Evolutionary conservation across 306 rosid species (phyloP).

Genomic region (Vigna radiata): DNA sequence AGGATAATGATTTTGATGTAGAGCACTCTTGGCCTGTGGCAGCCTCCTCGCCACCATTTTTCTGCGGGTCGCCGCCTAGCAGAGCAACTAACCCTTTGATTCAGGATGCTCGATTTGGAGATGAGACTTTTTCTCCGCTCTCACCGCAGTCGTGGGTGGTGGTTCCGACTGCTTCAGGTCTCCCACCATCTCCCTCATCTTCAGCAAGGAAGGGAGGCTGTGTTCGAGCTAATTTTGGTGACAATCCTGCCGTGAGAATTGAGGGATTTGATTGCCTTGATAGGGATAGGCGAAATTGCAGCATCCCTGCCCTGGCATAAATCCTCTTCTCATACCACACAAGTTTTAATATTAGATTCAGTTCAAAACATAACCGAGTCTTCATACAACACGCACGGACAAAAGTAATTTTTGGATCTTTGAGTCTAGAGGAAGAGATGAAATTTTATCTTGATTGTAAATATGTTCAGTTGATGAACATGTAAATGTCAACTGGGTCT

Average conservation of each 20-base stretch:
- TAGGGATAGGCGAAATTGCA: conserved; percentile 82
- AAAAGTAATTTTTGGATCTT: conserved; percentile 55
- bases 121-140: conserved; percentile 59
- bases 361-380: conserved; percentile 36
- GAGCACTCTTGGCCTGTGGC: conserved; percentile 64
- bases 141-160: conserved; percentile 55
- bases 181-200: conserved; percentile 61
- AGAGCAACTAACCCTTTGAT: conserved; percentile 95
- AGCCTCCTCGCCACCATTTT: conserved; percentile 89
- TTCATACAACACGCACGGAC: conserved; percentile 41
- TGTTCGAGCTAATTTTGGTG: conserved; percentile 71
- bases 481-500: conserved; percentile 50
- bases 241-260: conserved; percentile 79
- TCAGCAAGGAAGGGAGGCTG: conserved; percentile 81
- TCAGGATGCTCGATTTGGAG: conserved; percentile 91
- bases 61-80: conserved; percentile 96
- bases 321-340: neutral
- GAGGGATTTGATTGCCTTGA: conserved; percentile 97
- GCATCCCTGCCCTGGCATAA: conserved; percentile 92
- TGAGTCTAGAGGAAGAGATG: conserved; percentile 29
- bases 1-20: conserved; percentile 75
- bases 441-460: conserved; percentile 55
- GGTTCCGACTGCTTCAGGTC: conserved; percentile 43
- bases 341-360: conserved; percentile 44
- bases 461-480: conserved; percentile 47